phyloP scores from a whole-genome alignment of 805 yeast genomes.

The Candida sonorensis region DNA sequence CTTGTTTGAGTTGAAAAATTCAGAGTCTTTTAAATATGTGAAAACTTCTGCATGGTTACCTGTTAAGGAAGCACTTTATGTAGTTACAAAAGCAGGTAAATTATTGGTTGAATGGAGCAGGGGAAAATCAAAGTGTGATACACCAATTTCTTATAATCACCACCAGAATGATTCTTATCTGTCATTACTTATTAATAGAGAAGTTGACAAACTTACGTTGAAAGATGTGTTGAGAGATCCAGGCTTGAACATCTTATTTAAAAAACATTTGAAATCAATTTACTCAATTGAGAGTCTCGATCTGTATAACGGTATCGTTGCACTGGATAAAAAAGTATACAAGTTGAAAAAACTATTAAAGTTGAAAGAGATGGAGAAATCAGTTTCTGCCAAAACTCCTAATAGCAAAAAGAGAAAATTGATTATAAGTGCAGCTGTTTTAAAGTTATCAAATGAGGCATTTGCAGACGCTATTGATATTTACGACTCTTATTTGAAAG shows the following conservation, averaged over 20 bases:
- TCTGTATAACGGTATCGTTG: conserved; percentile 54
- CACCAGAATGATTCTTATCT: too few relatives aligned
- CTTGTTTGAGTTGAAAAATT: conserved; percentile 35
- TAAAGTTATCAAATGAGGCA: conserved; percentile 44
- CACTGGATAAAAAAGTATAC: conserved; percentile 41
- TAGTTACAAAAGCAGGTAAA: conserved; percentile 16
- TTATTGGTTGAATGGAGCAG: conserved; percentile 19
- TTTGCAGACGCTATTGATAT: conserved; percentile 56
- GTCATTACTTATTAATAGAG: too few relatives aligned
- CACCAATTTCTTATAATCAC: too few relatives aligned
- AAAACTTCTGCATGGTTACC: too few relatives aligned
- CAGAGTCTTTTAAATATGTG: too few relatives aligned
- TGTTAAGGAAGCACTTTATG: conserved; percentile 17
- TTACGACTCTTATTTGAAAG: conserved; percentile 56
- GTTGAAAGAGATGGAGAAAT: conserved; percentile 20
- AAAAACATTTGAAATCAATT: conserved; percentile 55
- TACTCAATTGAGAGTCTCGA: conserved; percentile 73
- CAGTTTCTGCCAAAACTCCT: conserved; percentile 8
- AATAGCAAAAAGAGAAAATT: conserved; percentile 18
- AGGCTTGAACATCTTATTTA: conserved; percentile 63
- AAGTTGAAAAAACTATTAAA: conserved; percentile 35
- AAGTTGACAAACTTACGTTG: conserved; percentile 13
- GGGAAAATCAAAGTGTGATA: too few relatives aligned
- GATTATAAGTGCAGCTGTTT: conserved; percentile 32
- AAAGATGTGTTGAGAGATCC: conserved; percentile 59